Base-by-base conservation (phyloP, 495 filamentous ascomycete genomes). In the Aspergillus baeticus region DNA sequence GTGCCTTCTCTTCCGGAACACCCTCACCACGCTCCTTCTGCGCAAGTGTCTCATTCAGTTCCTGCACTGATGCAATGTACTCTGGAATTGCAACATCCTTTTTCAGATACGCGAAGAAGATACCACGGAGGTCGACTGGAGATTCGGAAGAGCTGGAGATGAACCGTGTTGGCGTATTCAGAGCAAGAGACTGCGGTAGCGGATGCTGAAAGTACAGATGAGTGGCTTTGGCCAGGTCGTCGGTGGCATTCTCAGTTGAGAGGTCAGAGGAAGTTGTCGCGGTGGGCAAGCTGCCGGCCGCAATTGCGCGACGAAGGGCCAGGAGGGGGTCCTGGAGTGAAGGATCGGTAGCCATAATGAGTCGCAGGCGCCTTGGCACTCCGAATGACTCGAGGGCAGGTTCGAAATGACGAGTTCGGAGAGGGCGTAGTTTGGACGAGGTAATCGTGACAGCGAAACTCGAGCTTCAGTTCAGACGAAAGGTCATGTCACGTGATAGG, bases 101-200 rank as follows among this genome's bases (percentile, higher is more conserved):
- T 69, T 96, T 93, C 67, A 87, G 80, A 88, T 90, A 99, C 48
- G 91, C 89, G 58, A 97, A 95, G 73, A 90, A 96, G 74, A 98
- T 91, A 71, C 86, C 90, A 69, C 94, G 91, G 36, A 99, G 81
- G 68, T 96, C 89, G 59, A 97, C 86, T 1, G 89, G 78, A 39
- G 85, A 83, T 44, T 84, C 80, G 21, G 68, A 65, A 3, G 69
- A 62, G 34, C 82, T 81, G 14, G 87, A 87, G 45, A 87, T 77
- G 78, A 98, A 97, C 57, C 94, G 91, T 38, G 95, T 98, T 10
- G 85, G 80, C 10, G 86, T 80, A 42, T 82, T 82, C 60, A 99
- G 83, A 2, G 88, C 77, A 51, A 96, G 78, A n/a, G 85, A 73
- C 37, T 87, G 78, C 47, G 82, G 84, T 6, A 75, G 57, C 2